Evolutionary conservation across 1,139 yeast genomes (phyloP), one percentile per base, ranked within the genome.

Genomic region (Saccharomyces hybrid): DNA sequence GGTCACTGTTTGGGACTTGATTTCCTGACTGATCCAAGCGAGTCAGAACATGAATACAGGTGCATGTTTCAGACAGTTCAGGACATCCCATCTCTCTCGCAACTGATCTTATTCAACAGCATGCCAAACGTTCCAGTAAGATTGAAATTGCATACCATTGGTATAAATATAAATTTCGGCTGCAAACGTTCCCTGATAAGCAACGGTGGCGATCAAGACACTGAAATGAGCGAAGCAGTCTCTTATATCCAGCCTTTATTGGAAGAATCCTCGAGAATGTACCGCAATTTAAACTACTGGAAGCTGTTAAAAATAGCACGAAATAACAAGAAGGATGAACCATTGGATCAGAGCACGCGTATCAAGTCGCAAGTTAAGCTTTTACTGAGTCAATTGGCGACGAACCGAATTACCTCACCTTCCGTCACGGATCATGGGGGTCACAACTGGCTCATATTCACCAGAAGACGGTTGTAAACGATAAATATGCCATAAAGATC

Each of bases 261-360:
- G 30, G 61, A 60, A 47, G 67, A 63, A 13, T 58, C 65, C 3
- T 51, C 51, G 25, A 59, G 56, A 38, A 59, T 57, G 56, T 64
- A 63, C 47, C 56, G 57, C 31, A 55, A 61, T 49, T 48, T 65
- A 3, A 56, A 59, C 49, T 66, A 66, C 51, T 61, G 62, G 26
- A 65, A 63, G 42, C 55, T 66, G n/a, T 34, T 66, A 25, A 50
- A 55, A 20, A 63, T 66, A 25, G 70, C 70, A 20, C 44, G n/a
- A 58, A 52, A 48, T 47, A 47, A 25, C 25, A 54, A 5, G 48
- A n/a, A 32, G 3, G 52, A 49, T 28, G 54, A 54, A 6, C 52
- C 53, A 5, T 16, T 46, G 48, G 31, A 46, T 25, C 23, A 14
- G 31, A 46, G 20, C 23, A 9, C 47, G 16, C 20, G 13, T n/a